Evolutionary conservation across 192 early-diverging fungal genomes (phyloP), one percentile per base, ranked within the genome.

Genomic region (Glomus cerebriforme): DNA sequence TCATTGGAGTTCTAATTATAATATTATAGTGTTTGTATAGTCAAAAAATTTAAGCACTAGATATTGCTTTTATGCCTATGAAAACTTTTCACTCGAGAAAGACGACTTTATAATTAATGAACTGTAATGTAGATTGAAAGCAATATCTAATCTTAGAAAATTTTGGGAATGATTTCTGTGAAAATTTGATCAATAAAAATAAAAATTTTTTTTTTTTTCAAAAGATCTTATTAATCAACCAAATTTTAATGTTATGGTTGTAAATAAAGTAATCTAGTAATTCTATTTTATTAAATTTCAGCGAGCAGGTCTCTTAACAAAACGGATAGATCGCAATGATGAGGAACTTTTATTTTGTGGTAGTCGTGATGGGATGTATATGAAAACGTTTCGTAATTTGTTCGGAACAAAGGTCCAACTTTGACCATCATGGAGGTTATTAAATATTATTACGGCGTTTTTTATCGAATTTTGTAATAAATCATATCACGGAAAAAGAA

Each of bases 131-230:
- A 17, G 63, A 65, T 65, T 65, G 24, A 12, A 31, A 13, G 63
- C 1, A 19, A 13, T 31, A 17, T 31, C 26, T 29, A 65, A 24
- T 31, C 32, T 65, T 65, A 17, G 2, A 29, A 3, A 3, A 32
- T 32, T 7, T 29, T 65, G 27, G 31, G 10, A 9, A 32, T 31
- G 31, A 65, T 17, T 65, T 65, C 5, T 32, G 32, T 65, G 63
- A 32, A 17, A 65, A 32, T 65, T 65, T 65, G 63, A 29, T 29
- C 63, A 17, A 24, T 65, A 0, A 65, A 31, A 31, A 65, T 32
- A 65, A 7, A n/a, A n/a, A n/a, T n/a, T n/a, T n/a, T n/a, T n/a
- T n/a, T n/a, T 65, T 65, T 29, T 65, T 65, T 31, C 63, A 22
- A 7, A 54, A 7, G 49, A 54, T 54, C 19, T 54, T 7, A 54